Evolutionary conservation across 495 filamentous ascomycete species (phyloP), one percentile per base, ranked within the genome.

Genomic region (Umbilicaria muhlenbergii): DNA sequence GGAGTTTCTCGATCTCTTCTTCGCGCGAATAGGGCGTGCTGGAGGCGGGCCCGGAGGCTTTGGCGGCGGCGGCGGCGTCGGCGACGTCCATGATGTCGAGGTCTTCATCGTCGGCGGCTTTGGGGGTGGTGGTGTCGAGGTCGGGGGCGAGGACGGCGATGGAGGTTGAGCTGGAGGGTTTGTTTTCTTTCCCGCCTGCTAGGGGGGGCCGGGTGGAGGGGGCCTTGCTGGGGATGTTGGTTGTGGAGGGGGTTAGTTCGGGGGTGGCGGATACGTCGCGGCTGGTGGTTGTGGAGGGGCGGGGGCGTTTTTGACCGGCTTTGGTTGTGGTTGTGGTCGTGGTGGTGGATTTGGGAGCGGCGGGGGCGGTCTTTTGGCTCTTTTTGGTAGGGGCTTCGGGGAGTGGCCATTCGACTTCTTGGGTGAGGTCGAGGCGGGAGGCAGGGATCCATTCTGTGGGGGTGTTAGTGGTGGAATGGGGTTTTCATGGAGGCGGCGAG

Each of bases 1-100:
- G 82, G 3, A 98, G 73, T 51, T 91, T 88, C 57, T 95, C 89
- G 45, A 95, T 94, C 55, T 98, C 91, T 51, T 94, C 84, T 62
- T 94, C 85, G 28, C 86, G 78, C 5, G 77, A 81, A 53, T 87
- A 94, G 38, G 62, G 57, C 3, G 65, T 64, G 11, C 60, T 57
- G 4, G 61, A 54, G 2, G 67, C 64, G 15, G 67, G 65, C 16
- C 55, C 53, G 32, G 50, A 44, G 10, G 67, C 66, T 53, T 74
- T 69, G 19, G 66, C 68, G 16, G 68, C 67, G 5, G 64, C 60
- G 46, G 67, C 60, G 34, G 70, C 74, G 48, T 83, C 80, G 48
- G 74, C 67, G 53, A 81, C 71, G 49, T 83, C 80, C 3, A 74
- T 63, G 44, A 78, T 63, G 45, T 81, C 76, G 53, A 73, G 67